phyloP scores from a whole-genome alignment of 139 green algal genomes.

The Ostreobium quekettii region DNA sequence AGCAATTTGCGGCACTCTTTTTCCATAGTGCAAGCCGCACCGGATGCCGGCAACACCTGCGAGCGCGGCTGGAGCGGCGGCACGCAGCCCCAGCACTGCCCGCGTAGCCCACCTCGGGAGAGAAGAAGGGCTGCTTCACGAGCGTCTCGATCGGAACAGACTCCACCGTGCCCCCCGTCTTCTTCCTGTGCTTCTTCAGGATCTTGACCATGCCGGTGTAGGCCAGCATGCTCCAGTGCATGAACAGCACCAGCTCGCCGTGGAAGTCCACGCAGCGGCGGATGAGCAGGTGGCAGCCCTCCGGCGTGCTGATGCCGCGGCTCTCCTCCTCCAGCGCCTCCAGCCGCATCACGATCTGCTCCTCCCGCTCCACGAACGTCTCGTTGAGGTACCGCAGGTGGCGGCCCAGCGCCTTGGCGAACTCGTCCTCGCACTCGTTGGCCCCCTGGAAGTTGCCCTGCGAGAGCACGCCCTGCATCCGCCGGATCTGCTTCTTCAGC shows the following conservation, averaged over 20 bases:
- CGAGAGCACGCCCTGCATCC: constrained; percentile 6
- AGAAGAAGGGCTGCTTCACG: too few species aligned
- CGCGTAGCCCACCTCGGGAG: too few species aligned
- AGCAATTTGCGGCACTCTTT: too few species aligned
- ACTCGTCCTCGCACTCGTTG: constrained; percentile 25
- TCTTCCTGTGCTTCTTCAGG: constrained; percentile 84
- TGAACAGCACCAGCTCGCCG: constrained; percentile 64
- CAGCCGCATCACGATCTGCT: constrained; percentile 50
- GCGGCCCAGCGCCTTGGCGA: constrained; percentile 34
- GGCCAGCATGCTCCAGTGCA: constrained; percentile 72
- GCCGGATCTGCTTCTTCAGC: constrained; percentile 46
- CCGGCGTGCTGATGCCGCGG: constrained; percentile 7
- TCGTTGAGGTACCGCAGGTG: constrained; percentile 62
- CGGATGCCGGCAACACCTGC: too few species aligned
- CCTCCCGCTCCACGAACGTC: constrained; percentile 64
- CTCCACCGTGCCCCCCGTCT: constrained; percentile 53
- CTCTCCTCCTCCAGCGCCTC: neutral
- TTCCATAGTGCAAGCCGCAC: too few species aligned
- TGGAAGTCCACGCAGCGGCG: constrained; percentile 59
- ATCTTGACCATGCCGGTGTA: constrained; percentile 81
- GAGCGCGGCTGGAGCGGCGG: too few species aligned
- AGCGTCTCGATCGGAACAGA: too few species aligned
- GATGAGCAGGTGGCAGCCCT: constrained; percentile 24
- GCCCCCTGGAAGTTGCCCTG: neutral
- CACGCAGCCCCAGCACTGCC: too few species aligned